Base-by-base conservation (phyloP, 2,329 filamentous ascomycete species). In the Dactylellina haptotyla region DNA sequence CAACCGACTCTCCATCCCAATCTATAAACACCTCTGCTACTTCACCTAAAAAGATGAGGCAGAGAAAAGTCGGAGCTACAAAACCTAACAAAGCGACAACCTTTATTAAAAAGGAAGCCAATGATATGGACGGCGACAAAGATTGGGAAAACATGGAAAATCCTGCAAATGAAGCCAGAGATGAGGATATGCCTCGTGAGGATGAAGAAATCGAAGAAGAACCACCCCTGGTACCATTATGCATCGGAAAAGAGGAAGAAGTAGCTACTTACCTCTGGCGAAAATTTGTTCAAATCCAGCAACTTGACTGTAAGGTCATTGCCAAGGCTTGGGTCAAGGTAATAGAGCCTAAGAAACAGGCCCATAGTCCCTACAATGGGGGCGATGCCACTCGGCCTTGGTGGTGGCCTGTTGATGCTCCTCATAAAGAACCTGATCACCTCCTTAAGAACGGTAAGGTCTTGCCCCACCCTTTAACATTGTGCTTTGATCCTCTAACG, bases 261-360 rank as follows among this genome's bases (percentile, higher is more conserved):
- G 82, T 90, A 1, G 85, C 84, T 81, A 82, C 82, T 6, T 88
- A 89, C 75, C 89, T 90, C 75, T 83, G 85, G 51, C 83, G 85
- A 41, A 82, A 87, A 0, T 87, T 92, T 78, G 87, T 86, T 75
- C 85, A 86, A 67, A 86, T 89, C 76, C 89, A 92, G 77, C 90
- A 93, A 77, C 85, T 87, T 1, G 86, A 88, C 4, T 89, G 88
- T 81, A 92, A 92, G 80, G 82, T 88, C 25, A 88, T 92, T 58
- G 87, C 87, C 32, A 93, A 92, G 79, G 88, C 87, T 9, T 92
- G 90, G 87, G 88, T 93, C 70, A 91, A 91, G 78, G 84, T 87
- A 1, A 87, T 92, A 1, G 89, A 90, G 77, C 90, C 90, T 0
- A 91, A 90, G 81, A 93, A 93, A 80, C 90, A 92, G 80, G 89